A percentile compares a stretch with the other conserved stretches of the same genome.
Conservation (phyloP, 1,284 basidiomycete genomes). For the Heterobasidion occidentale region DNA sequence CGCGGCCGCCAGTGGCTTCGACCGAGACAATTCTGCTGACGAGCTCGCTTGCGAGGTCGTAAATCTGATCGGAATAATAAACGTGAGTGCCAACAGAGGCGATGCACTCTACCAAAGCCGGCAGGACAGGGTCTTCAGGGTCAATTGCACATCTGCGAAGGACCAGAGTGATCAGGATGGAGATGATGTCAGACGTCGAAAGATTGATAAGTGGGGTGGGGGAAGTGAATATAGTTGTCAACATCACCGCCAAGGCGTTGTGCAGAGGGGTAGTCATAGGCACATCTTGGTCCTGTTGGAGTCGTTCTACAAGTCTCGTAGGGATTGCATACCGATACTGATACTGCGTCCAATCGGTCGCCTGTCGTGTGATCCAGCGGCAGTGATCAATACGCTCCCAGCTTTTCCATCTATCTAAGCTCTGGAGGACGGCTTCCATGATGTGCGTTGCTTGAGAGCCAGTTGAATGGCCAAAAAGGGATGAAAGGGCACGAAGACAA, state of each 20-base stretch:
- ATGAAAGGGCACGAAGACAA: constrained; percentile 66
- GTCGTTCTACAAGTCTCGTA: constrained; percentile 75
- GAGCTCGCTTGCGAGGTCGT: constrained; percentile 85
- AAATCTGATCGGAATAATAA: constrained; percentile 95
- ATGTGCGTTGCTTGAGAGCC: constrained; percentile 70
- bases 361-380: constrained; percentile 75
- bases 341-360: constrained; percentile 81
- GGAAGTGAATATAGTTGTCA: constrained; percentile 79
- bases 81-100: constrained; percentile 83
- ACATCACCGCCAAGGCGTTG: constrained; percentile 71
- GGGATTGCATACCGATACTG: constrained; percentile 92
- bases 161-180: constrained; percentile 68
- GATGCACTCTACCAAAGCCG: constrained; percentile 72
- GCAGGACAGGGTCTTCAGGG: constrained; percentile 61
- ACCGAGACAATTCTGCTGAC: constrained; percentile 69
- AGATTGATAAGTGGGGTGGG: constrained; percentile 82
- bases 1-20: constrained; percentile 53
- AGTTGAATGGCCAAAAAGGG: constrained; percentile 72
- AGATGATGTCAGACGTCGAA: constrained; percentile 85
- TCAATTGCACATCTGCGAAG: constrained; percentile 65
- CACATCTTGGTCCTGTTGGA: constrained; percentile 64
- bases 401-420: constrained; percentile 51
- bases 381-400: constrained; percentile 77
- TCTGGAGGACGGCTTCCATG: constrained; percentile 63
- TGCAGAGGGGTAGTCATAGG: constrained; percentile 48